These are phyloP conservation scores for Parathielavia appendiculata DNA, from an alignment of 495 filamentous ascomycete species.

Conservation along the genomic window DNA sequence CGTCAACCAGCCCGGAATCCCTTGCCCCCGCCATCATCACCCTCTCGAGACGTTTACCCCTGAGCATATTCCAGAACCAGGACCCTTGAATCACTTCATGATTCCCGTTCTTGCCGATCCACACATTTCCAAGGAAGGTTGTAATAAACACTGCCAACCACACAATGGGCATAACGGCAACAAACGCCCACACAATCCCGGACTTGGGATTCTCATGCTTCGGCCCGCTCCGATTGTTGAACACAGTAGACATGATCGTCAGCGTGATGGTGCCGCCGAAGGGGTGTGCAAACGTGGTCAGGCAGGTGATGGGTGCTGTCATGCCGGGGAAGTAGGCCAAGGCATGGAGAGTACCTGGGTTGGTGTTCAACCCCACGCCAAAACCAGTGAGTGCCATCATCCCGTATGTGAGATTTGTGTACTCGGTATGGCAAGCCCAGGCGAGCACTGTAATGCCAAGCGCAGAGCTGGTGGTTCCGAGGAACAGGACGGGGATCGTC, in stretches of 20 bases:
- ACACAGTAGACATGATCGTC: constrained; percentile 57
- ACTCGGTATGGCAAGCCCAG: constrained; percentile 40
- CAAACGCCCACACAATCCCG: constrained; percentile 54
- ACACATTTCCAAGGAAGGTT: constrained; percentile 50
- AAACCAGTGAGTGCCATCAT: constrained; percentile 57
- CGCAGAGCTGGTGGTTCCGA: constrained; percentile 46
- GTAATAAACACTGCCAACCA: constrained; percentile 39
- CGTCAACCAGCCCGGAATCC: background rate
- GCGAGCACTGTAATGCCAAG: constrained; percentile 46
- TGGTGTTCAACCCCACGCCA: constrained; percentile 50
- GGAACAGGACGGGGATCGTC: constrained; percentile 48
- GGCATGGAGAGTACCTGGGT: constrained; percentile 42
- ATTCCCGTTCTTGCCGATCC: constrained; percentile 34
- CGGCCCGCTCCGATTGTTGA: constrained; percentile 46
- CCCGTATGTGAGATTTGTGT: constrained; percentile 45
- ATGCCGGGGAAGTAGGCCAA: constrained; percentile 49
- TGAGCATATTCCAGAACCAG: constrained; percentile 25
- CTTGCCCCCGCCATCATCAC: constrained; percentile 27
- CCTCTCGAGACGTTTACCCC: constrained; percentile 23
- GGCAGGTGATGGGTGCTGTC: constrained; percentile 47
- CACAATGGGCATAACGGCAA: constrained; percentile 52
- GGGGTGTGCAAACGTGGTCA: constrained; percentile 47
- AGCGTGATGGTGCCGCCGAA: constrained; percentile 56
- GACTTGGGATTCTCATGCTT: constrained; percentile 25
- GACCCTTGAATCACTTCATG: constrained; percentile 26